Conservation (phyloP, 2,329 filamentous ascomycete genomes). For the Aspergillus sp. region DNA sequence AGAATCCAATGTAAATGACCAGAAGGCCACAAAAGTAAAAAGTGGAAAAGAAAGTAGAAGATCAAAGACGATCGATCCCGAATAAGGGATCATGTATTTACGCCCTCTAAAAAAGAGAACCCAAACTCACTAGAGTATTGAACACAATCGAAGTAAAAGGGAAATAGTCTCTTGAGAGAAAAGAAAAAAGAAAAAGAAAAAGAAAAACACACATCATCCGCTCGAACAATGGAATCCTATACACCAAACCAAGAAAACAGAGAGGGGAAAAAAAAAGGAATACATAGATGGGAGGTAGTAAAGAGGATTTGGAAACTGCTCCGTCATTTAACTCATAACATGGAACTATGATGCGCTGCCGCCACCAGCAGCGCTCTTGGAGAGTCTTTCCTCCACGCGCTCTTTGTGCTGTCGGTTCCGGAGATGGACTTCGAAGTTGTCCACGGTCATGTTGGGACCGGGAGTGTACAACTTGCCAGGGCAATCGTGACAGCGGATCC, state of each 20-base stretch:
- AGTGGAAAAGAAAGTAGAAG: no score
- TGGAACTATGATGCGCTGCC: conserved; percentile 1
- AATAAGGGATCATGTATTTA: neutral
- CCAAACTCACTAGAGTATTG: conserved; percentile 6
- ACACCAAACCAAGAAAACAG: conserved; percentile 7
- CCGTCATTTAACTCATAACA: neutral
- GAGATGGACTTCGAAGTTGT: conserved; percentile 89
- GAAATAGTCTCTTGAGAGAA: neutral
- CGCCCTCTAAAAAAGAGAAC: conserved; percentile 1
- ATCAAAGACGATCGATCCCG: no score
- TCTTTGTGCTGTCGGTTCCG: conserved; percentile 78
- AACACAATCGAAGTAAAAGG: conserved; percentile 1
- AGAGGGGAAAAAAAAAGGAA: conserved; percentile 1
- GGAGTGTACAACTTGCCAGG: conserved; percentile 92
- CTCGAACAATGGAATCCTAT: conserved; percentile 12
- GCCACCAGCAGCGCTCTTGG: conserved; percentile 16
- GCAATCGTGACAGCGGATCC: conserved; percentile 89
- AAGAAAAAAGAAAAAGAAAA: neutral
- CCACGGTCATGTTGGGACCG: conserved; percentile 75
- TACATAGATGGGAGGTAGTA: conserved; percentile 1
- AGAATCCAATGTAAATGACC: no score
- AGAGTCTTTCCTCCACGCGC: conserved; percentile 55
- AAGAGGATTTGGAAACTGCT: neutral
- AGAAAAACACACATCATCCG: conserved; percentile 1
- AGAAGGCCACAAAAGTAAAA: no score